These are phyloP conservation scores for Colletotrichum sansevieriae DNA, from an alignment of 2,329 filamentous ascomycete genomes.

Conservation along the genomic window DNA sequence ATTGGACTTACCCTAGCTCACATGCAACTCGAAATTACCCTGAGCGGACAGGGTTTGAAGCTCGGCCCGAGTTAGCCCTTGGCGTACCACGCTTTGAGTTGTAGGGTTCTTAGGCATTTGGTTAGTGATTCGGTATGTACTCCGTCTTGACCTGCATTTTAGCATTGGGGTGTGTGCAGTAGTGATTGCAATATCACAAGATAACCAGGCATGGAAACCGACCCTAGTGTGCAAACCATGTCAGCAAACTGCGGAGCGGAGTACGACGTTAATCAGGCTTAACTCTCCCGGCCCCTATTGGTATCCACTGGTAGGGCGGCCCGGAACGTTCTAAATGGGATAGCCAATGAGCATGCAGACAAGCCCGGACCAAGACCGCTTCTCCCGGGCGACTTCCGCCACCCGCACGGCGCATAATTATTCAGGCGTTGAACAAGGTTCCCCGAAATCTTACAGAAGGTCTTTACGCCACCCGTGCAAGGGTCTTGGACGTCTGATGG, in stretches of 20 bases:
- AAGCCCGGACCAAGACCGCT: no score
- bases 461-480: no score
- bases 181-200: constrained; percentile 6
- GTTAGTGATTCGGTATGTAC: background rate
- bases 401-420: no score
- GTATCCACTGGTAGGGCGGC: no score
- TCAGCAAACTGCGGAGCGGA: constrained; percentile 1
- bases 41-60: constrained; percentile 2
- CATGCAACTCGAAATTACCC: constrained; percentile 8
- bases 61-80: constrained; percentile 7
- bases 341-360: no score
- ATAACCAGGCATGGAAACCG: background rate
- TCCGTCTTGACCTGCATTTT: background rate
- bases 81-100: constrained; percentile 3
- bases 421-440: no score
- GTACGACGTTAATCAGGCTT: background rate
- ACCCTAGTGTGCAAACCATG: constrained; percentile 1
- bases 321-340: no score
- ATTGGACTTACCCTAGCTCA: background rate
- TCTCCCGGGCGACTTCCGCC: no score
- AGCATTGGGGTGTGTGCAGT: constrained; percentile 1
- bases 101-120: constrained; percentile 4
- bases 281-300: no score
- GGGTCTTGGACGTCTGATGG: no score
- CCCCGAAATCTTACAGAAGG: no score